A percentile compares a stretch with the other conserved stretches of the same genome.
These are phyloP conservation scores for Thermomyces lanuginosus DNA, from an alignment of 2,329 filamentous ascomycete species.

Conservation along the genomic window DNA sequence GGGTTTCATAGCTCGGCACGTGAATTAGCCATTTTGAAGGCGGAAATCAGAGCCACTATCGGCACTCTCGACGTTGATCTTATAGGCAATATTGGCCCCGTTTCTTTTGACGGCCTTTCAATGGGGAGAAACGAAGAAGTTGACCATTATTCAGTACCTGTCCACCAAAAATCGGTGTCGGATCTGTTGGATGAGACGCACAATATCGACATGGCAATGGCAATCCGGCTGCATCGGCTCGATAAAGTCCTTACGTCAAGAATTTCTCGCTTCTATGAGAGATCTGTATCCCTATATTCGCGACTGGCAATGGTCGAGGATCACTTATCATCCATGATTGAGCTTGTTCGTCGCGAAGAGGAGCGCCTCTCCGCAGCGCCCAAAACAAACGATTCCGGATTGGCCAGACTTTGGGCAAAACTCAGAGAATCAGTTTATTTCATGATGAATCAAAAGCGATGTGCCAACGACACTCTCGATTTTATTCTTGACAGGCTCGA, in stretches of 20 bases:
- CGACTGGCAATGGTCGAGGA: conserved; percentile 6
- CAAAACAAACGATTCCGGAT: too few species aligned
- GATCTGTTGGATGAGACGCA: neutral
- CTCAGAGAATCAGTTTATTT: too few species aligned
- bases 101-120: too few species aligned
- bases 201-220: conserved; percentile 2
- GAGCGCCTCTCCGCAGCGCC: too few species aligned
- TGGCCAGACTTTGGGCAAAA: too few species aligned
- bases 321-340: conserved; percentile 5
- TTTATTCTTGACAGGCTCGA: too few species aligned
- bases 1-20: conserved; percentile 17
- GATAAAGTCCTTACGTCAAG: conserved; percentile 3
- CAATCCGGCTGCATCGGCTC: conserved; percentile 3
- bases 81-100: too few species aligned
- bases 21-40: conserved; percentile 20
- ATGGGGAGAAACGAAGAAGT: too few species aligned
- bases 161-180: neutral
- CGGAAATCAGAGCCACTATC: conserved; percentile 20
- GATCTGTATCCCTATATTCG: conserved; percentile 1
- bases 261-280: conserved; percentile 2
- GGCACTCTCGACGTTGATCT: conserved; percentile 8
- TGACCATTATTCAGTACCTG: neutral
- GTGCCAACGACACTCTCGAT: too few species aligned
- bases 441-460: too few species aligned
- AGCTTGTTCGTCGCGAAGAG: conserved; percentile 4